phyloP scores from a whole-genome alignment of 2,329 filamentous ascomycete species.

The Microcyclospora pomicola region DNA sequence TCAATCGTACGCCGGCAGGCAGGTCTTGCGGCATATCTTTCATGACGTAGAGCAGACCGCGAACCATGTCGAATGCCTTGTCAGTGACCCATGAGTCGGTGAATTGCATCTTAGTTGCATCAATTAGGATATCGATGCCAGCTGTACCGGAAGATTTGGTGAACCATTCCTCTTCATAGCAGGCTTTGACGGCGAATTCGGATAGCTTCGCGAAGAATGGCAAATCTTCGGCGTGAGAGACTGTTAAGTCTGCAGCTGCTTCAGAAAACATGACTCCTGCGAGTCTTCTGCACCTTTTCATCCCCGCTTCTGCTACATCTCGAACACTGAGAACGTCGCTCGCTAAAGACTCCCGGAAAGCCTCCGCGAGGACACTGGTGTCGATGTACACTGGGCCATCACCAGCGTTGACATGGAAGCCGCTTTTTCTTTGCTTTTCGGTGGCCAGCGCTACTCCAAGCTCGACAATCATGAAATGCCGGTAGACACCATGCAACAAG shows the following conservation, averaged over 20 bases:
- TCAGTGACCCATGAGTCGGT: constrained; percentile 70
- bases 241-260: constrained; percentile 18
- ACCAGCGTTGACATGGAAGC: constrained; percentile 73
- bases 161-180: constrained; percentile 97
- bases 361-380: constrained; percentile 73
- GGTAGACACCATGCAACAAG: constrained; percentile 68
- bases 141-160: constrained; percentile 86
- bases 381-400: constrained; percentile 82
- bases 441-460: constrained; percentile 73
- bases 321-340: constrained; percentile 71
- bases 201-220: constrained; percentile 76
- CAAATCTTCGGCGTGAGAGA: constrained; percentile 55
- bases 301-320: constrained; percentile 65
- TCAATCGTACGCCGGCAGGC: constrained; percentile 71
- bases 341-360: constrained; percentile 76
- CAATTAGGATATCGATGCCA: constrained; percentile 79
- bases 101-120: constrained; percentile 69
- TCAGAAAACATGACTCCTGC: constrained; percentile 62
- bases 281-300: constrained; percentile 64
- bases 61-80: constrained; percentile 75
- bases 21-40: constrained; percentile 96
- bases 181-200: constrained; percentile 80
- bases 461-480: constrained; percentile 83
- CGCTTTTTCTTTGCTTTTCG: constrained; percentile 58
- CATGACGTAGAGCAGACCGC: constrained; percentile 90